Evolutionary conservation across 164 flowering plant species (phyloP), one percentile per base, ranked within the genome.

Genomic region (Berberis vulgaris): DNA sequence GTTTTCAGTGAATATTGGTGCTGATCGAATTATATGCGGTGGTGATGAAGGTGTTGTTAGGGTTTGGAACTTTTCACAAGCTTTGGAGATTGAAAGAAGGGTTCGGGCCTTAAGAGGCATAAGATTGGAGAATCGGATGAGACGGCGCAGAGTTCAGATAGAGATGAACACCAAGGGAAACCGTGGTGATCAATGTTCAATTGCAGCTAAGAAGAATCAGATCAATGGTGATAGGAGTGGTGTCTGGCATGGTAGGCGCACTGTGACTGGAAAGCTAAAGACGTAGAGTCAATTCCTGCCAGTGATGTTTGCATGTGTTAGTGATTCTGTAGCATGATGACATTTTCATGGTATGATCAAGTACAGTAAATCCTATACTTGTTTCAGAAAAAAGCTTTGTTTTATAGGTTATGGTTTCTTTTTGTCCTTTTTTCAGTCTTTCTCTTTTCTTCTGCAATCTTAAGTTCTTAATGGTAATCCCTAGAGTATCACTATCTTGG

Each of bases 31-130:
- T 26, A 26, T 26, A 26, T 26, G 26, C 26, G 26, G 26, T 43
- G 97, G 98, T 4, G 98, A 93, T 73, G 92, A 84, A 70, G 90
- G 92, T 44, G 77, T 78, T 62, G 91, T 90, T 54, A 80, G 91
- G 72, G 72, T 93, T 49, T 93, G 98, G 98, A 87, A 93, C 73
- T 93, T 93, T 76, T 80, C 97, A 10, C 79, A 80, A 64, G 97
- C 98, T 9, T 65, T 90, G 68, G 96, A 90, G 70, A 78, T 68
- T 49, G 97, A 85, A 69, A 72, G 65, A 63, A 72, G 87, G 71
- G 84, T 76, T 45, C 81, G 79, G 55, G 85, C 87, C 40, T 50
- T 85, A 40, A 82, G 84, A 70, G 86, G 86, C 61, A 79, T 84
- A 50, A 71, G 94, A 45, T 60, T 84, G 38, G 97, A 92, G 71